Base-by-base conservation (phyloP, 306 rosid genomes). In the Bauhinia variegata region DNA sequence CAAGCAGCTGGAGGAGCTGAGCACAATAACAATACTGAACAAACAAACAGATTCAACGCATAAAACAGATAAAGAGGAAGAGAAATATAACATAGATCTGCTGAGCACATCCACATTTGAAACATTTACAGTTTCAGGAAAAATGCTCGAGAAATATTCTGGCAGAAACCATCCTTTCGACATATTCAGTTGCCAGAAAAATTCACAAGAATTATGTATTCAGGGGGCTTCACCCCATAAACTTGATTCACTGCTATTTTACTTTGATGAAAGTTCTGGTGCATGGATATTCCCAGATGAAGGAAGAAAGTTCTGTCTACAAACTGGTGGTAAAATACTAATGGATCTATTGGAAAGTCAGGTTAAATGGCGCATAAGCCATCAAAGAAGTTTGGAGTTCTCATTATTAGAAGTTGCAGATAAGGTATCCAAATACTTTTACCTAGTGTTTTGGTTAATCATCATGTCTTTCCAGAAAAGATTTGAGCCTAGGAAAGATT, bases 271-370 rank as follows among this genome's bases (percentile, higher is more conserved):
- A 66, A 63, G 74, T 49, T 87, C 84, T 54, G 76, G 82, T 50
- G 75, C 64, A 7, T 82, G 95, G 92, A 77, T 80, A 65, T 75
- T 84, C 65, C 89, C 85, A 44, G 83, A 79, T 53, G 88, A 75
- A 69, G 42, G 38, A 43, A 74, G 80, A 69, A 75, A 34, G 28
- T 51, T 79, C 53, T 91, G 91, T 62, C n/a, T 79, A 68, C 85
- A 87, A 19, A 72, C 87, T 49, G 82, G 71, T 75, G 87, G 80
- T 65, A 72, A 72, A 72, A 80, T 72, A 37, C 64, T 71, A 55
- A 79, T 49, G 70, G 63, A 54, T 62, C 50, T 66, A 39, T 34
- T 33, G 67, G 91, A 63, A 71, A 56, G 70, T 63, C 56, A 62
- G 43, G 52, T 48, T 68, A 34, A 41, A 34, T 60, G 70, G 75